A percentile compares a stretch with the other conserved stretches of the same genome.
Conservation (phyloP, 345 rosid species). For the Lumnitzera littorea region DNA sequence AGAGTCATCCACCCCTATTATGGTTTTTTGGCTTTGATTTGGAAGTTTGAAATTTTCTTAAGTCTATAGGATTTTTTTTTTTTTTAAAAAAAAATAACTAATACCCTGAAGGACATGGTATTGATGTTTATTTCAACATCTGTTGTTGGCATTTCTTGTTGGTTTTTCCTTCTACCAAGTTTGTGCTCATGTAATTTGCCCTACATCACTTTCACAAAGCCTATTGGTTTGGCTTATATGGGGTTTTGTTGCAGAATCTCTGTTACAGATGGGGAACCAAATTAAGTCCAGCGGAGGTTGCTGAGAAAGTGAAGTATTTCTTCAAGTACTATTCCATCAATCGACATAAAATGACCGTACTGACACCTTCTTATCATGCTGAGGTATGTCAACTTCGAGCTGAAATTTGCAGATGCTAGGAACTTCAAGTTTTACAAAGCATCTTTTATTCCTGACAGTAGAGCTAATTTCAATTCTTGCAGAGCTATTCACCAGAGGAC, state of each 20-base stretch:
- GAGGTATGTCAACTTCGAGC: constrained; percentile 45
- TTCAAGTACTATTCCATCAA: constrained; percentile 92
- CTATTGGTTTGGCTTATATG: neutral
- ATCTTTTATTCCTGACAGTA: neutral
- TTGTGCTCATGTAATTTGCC: too few relatives aligned
- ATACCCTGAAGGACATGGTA: too few relatives aligned
- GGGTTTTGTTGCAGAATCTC: constrained; percentile 51
- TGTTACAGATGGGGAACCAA: constrained; percentile 88
- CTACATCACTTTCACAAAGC: too few relatives aligned
- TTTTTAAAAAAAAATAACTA: too few relatives aligned
- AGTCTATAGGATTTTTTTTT: too few relatives aligned
- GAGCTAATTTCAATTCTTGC: constrained; percentile 7
- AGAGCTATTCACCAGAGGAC: constrained; percentile 96
- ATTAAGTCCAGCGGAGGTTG: constrained; percentile 71
- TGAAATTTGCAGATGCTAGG: neutral
- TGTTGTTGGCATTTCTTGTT: too few relatives aligned
- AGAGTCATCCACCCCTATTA: too few relatives aligned
- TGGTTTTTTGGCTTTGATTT: too few relatives aligned
- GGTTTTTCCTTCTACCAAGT: too few relatives aligned
- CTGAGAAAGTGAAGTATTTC: constrained; percentile 88
- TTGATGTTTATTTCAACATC: too few relatives aligned
- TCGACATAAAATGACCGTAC: constrained; percentile 91
- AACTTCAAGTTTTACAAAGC: neutral
- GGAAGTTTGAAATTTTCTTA: too few relatives aligned
- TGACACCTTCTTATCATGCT: constrained; percentile 93